Evolutionary conservation across 2,329 filamentous ascomycete genomes (phyloP).

Genomic region (Penicillium psychrosexuale): DNA sequence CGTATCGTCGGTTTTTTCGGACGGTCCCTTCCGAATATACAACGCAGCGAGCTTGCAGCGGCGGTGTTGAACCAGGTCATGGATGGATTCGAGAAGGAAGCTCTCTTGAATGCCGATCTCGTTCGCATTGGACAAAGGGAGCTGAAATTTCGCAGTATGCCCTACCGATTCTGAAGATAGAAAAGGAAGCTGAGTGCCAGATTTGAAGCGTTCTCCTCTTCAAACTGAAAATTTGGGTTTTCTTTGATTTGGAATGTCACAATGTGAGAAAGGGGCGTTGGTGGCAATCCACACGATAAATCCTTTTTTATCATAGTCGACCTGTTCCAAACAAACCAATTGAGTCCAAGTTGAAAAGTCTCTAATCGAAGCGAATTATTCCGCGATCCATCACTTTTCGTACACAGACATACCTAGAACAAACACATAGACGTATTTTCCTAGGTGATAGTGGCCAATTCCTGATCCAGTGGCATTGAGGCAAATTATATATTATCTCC

Average conservation of each 20-base stretch:
- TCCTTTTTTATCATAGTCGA: rapidly evolving
- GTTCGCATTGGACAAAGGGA: slow-evolving; percentile 5
- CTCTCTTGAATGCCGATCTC: slow-evolving; percentile 18
- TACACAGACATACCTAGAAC: background rate
- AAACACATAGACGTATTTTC: background rate
- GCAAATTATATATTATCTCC: background rate
- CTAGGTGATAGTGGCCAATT: background rate
- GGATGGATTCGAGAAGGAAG: slow-evolving; percentile 7
- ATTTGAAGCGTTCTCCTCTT: too few species aligned
- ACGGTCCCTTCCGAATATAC: slow-evolving; percentile 1
- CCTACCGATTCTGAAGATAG: too few species aligned
- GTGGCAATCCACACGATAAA: background rate
- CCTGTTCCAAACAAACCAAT: background rate
- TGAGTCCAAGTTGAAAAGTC: too few species aligned
- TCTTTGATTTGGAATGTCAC: background rate
- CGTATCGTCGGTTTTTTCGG: slow-evolving; percentile 3
- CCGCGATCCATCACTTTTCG: too few species aligned
- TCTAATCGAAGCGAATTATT: background rate
- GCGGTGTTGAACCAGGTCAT: slow-evolving; percentile 7
- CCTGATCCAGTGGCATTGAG: background rate
- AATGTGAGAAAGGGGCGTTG: too few species aligned
- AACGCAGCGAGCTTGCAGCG: slow-evolving; percentile 4
- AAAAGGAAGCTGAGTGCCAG: too few species aligned
- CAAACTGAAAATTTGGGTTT: background rate
- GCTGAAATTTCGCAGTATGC: background rate